Conservation (phyloP, 257 asterid species). For the Solanum pennellii region DNA sequence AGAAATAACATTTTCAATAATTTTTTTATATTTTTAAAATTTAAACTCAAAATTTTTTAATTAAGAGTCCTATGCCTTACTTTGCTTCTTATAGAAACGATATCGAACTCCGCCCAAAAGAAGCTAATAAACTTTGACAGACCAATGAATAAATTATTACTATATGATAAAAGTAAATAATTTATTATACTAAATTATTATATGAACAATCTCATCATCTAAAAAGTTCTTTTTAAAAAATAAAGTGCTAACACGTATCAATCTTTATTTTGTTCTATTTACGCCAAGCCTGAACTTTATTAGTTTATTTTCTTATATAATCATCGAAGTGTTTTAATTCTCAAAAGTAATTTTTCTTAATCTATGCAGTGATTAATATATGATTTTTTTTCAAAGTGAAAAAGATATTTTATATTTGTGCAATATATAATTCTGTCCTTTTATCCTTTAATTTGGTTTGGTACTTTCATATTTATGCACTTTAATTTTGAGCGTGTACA, state of each 20-base stretch:
- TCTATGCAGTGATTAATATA: not conserved
- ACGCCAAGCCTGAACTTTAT: not conserved
- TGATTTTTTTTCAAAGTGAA: not conserved
- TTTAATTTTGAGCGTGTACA: accelerated
- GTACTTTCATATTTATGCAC: too few relatives aligned
- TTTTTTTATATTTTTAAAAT: too few relatives aligned
- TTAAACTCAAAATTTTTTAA: accelerated
- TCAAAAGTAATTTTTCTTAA: not conserved
- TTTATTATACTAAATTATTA: not conserved
- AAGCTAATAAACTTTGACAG: not conserved
- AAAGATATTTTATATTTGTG: too few relatives aligned
- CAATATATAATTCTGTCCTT: too few relatives aligned
- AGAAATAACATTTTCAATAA: accelerated
- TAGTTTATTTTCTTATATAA: not conserved
- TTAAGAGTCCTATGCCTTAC: not conserved
- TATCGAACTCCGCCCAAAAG: not conserved
- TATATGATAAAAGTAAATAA: not conserved
- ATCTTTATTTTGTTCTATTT: not conserved
- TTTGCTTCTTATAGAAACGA: not conserved
- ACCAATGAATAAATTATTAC: not conserved
- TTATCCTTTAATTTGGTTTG: too few relatives aligned
- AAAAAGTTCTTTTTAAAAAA: not conserved
- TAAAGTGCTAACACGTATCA: not conserved
- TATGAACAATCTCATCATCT: not conserved
- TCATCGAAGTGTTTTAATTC: not conserved